Conservation (phyloP, 306 rosid species). For the Malus sieversii region DNA sequence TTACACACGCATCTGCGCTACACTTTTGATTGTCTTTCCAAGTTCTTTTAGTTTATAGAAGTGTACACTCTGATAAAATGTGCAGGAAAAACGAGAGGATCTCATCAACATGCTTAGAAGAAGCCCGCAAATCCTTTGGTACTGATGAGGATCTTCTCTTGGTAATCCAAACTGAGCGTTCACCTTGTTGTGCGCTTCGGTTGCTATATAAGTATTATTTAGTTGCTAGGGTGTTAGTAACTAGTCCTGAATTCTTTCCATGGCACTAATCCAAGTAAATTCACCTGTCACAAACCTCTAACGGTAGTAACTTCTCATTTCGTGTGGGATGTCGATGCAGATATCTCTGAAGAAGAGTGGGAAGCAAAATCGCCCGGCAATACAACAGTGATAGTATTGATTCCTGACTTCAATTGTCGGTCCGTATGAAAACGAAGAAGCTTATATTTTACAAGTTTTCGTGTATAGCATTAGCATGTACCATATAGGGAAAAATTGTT, state of each 20-base stretch:
- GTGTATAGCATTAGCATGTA: conserved; percentile 32
- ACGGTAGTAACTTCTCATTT: background rate
- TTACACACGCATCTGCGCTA: background rate
- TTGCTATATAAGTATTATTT: background rate
- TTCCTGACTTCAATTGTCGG: conserved; percentile 13
- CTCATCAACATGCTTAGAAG: conserved; percentile 69
- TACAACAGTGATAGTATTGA: conserved; percentile 25
- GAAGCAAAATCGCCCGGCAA: conserved; percentile 28
- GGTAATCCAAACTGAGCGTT: conserved; percentile 36
- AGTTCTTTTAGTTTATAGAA: background rate
- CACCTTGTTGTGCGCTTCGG: background rate
- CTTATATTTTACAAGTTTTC: conserved; percentile 19
- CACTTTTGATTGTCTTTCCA: background rate
- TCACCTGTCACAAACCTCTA: background rate
- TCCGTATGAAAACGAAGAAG: background rate
- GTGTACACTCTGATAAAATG: background rate
- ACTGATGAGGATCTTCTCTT: conserved; percentile 94
- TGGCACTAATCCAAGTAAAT: background rate
- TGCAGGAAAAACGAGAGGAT: conserved; percentile 72
- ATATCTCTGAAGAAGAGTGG: conserved; percentile 63
- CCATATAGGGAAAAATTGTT: conserved; percentile 1
- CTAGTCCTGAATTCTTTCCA: background rate
- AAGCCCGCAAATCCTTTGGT: conserved; percentile 89
- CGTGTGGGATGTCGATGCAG: conserved; percentile 36
- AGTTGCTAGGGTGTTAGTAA: background rate